Evolutionary conservation across 768 basidiomycete species (phyloP), one percentile per base, ranked within the genome.

Genomic region (Fomitopsis pulvina): DNA sequence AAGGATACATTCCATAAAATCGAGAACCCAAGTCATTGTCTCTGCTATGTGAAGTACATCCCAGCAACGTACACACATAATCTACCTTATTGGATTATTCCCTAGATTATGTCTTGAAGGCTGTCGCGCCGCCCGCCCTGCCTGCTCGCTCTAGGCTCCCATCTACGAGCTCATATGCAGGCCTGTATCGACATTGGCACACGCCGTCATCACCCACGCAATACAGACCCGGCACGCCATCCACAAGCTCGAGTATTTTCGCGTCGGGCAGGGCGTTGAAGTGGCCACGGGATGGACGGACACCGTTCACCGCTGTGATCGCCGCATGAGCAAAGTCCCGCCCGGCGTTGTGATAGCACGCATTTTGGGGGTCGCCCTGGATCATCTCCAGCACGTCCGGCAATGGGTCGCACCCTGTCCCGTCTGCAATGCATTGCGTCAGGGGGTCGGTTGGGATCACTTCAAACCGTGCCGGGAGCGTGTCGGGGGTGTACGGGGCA

Each of bases 161-260:
- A 59, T 94, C 89, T 28, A 70, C 59, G 1, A 95, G 74, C 68
- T 90, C 85, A 67, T 90, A 87, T 1, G 92, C 92, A 1, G 92
- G 92, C 25, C 73, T 72, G 62, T 87, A 94, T 22, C 68, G 71
- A 34, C 66, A 54, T 40, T 56, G 48, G 34, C 43, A 48, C 3
- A 20, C 39, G 37, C 28, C 47, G 41, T 55, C 53, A 28, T 59
- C 65, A 12, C 50, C 51, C 3, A 26, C 40, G 48, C 58, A 60
- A 30, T 52, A 57, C 9, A 52, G 44, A 28, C 53, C 55, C 25
- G 61, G 53, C 45, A 57, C 46, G 16, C 41, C 57, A 12, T 18
- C 43, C 37, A 37, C n/a, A 37, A 53, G 25, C 11, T 49, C 28
- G 22, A 37, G 38, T 6, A 20, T 25, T 22, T 44, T 42, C 25